phyloP scores from a whole-genome alignment of 1,139 yeast genomes.

The Kodamaea ohmeri region DNA sequence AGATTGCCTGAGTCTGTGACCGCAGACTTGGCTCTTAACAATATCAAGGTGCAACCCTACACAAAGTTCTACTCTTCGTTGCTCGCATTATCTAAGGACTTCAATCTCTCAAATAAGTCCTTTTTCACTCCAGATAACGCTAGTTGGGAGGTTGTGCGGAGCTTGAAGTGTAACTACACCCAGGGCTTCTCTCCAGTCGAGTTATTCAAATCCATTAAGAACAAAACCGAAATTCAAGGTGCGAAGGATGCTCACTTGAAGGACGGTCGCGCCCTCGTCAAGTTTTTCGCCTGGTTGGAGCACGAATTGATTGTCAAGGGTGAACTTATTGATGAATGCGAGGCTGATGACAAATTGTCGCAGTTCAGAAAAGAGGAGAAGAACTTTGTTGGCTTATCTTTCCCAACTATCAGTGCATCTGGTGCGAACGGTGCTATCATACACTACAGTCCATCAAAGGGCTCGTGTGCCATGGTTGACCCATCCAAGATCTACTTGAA shows the following conservation, averaged over 20 bases:
- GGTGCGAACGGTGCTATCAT: constrained; percentile 93
- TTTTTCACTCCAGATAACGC: constrained; percentile 63
- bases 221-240: constrained; percentile 67
- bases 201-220: constrained; percentile 75
- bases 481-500: constrained; percentile 77
- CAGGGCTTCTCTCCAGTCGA: constrained; percentile 62
- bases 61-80: constrained; percentile 55
- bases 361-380: constrained; percentile 61
- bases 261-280: constrained; percentile 81
- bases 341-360: constrained; percentile 69
- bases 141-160: constrained; percentile 79
- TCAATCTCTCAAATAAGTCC: constrained; percentile 37
- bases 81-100: constrained; percentile 38
- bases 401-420: constrained; percentile 88
- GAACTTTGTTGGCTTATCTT: constrained; percentile 78
- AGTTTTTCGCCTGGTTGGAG: constrained; percentile 87
- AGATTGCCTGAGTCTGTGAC: constrained; percentile 14
- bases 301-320: constrained; percentile 52
- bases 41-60: constrained; percentile 52
- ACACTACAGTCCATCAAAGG: constrained; percentile 76
- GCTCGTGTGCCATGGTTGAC: constrained; percentile 63
- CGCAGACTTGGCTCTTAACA: constrained; percentile 31
- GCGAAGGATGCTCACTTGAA: constrained; percentile 76
- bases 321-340: constrained; percentile 69
- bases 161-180: constrained; percentile 40